A percentile compares a stretch with the other conserved stretches of the same genome.
Conservation (phyloP, 306 rosid genomes). For the Sesbania bispinosa region DNA sequence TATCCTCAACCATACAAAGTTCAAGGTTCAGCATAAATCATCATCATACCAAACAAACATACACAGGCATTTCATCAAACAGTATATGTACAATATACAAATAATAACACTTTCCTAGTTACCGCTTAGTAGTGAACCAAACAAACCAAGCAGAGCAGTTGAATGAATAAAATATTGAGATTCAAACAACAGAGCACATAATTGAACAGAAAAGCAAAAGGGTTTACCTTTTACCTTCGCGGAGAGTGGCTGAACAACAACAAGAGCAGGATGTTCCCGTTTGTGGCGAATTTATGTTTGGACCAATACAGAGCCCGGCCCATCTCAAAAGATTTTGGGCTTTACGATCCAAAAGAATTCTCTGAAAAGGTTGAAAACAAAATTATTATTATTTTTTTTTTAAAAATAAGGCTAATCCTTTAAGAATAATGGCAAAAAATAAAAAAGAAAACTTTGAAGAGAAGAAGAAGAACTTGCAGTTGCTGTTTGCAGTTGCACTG, state of each 20-base stretch:
- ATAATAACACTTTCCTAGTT: background rate
- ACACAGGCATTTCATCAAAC: conserved; percentile 21
- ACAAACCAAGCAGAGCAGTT: background rate
- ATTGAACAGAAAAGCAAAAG: conserved; percentile 7
- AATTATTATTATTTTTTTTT: too few species aligned
- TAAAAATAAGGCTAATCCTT: too few species aligned
- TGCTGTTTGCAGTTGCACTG: too few species aligned
- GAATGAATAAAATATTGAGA: background rate
- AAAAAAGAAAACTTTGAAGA: too few species aligned
- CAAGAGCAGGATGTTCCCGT: background rate
- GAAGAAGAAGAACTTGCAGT: too few species aligned
- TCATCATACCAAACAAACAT: background rate
- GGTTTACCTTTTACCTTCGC: conserved; percentile 22
- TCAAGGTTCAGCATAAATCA: background rate
- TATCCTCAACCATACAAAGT: background rate
- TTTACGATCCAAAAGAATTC: background rate
- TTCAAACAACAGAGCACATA: background rate
- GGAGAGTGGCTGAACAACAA: background rate
- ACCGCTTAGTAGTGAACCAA: too few species aligned
- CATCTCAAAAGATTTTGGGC: background rate
- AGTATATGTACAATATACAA: background rate
- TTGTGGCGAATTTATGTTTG: background rate
- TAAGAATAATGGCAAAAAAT: too few species aligned
- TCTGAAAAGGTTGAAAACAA: too few species aligned
- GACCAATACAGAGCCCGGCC: background rate